phyloP scores from a whole-genome alignment of 768 basidiomycete species.

The Candolleomyces eurysporus region DNA sequence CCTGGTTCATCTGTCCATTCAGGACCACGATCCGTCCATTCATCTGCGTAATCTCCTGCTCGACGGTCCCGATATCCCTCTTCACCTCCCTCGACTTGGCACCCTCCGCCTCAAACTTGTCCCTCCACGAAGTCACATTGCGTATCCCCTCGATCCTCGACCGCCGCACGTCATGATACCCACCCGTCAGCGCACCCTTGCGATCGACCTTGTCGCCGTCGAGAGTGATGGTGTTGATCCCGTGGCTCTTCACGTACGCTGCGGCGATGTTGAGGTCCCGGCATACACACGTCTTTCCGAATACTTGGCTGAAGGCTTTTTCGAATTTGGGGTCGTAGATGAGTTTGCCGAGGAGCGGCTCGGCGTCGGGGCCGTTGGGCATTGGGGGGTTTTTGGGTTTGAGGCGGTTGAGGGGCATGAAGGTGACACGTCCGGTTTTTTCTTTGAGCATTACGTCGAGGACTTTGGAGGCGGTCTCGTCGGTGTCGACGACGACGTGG shows the following conservation, averaged over 20 bases:
- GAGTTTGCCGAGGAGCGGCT: conserved; percentile 82
- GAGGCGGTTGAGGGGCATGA: conserved; percentile 97
- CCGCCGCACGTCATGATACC: conserved; percentile 89
- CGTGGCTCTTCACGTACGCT: conserved; percentile 91
- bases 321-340: conserved; percentile 65
- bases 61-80: conserved; percentile 60
- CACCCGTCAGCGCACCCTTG: conserved; percentile 94
- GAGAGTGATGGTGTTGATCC: conserved; percentile 94
- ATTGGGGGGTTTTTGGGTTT: conserved; percentile 67
- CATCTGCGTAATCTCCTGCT: conserved; percentile 82
- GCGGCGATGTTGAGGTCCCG: conserved; percentile 89
- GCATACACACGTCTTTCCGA: conserved; percentile 96
- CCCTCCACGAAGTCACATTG: conserved; percentile 70
- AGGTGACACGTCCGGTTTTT: conserved; percentile 92
- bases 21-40: conserved; percentile 72
- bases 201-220: conserved; percentile 98
- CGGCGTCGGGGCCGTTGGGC: conserved; percentile 73
- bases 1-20: conserved; percentile 67
- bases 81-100: conserved; percentile 73
- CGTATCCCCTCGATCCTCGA: conserved; percentile 89
- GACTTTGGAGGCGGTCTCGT: conserved; percentile 88
- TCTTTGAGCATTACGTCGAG: conserved; percentile 93
- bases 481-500: conserved; percentile 97
- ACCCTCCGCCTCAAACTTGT: conserved; percentile 65
- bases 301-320: conserved; percentile 95